A percentile compares a stretch with the other conserved stretches of the same genome.
These are phyloP conservation scores for Suillus ampliporus DNA, from an alignment of 768 basidiomycete species.

Conservation along the genomic window DNA sequence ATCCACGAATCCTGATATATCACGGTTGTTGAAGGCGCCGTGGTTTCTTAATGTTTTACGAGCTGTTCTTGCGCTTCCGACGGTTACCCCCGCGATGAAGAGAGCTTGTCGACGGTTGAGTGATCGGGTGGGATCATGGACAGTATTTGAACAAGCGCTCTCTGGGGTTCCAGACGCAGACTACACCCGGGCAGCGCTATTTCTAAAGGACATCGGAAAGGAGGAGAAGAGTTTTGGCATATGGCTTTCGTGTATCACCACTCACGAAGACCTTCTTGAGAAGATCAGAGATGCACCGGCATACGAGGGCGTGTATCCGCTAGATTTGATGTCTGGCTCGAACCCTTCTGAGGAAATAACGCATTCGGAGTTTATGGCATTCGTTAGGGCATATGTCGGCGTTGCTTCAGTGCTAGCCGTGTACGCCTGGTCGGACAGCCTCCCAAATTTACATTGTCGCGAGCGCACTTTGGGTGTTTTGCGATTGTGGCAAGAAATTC, in stretches of 20 bases:
- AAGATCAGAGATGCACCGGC: slow-evolving; percentile 51
- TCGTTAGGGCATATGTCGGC: slow-evolving; percentile 71
- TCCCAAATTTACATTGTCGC: slow-evolving; percentile 66
- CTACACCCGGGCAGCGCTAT: slow-evolving; percentile 50
- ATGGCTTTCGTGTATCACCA: slow-evolving; percentile 73
- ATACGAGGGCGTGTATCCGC: slow-evolving; percentile 61
- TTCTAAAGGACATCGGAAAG: slow-evolving; percentile 64
- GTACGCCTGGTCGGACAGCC: slow-evolving; percentile 82
- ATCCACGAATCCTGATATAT: slow-evolving; percentile 66
- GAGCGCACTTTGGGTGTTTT: slow-evolving; percentile 68
- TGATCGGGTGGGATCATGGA: slow-evolving; percentile 62
- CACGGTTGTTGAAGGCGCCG: slow-evolving; percentile 52
- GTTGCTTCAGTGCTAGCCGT: slow-evolving; percentile 70
- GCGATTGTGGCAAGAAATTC: slow-evolving; percentile 45
- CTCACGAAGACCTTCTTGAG: slow-evolving; percentile 55
- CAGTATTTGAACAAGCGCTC: slow-evolving; percentile 63
- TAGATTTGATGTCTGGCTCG: slow-evolving; percentile 45
- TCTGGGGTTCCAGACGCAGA: slow-evolving; percentile 53
- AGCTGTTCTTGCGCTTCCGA: slow-evolving; percentile 34
- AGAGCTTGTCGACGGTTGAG: slow-evolving; percentile 53
- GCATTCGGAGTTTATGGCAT: slow-evolving; percentile 65
- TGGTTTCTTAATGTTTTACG: slow-evolving; percentile 46
- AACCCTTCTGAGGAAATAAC: slow-evolving; percentile 34
- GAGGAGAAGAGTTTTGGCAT: slow-evolving; percentile 75
- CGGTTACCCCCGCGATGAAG: slow-evolving; percentile 46